A percentile compares a stretch with the other conserved stretches of the same genome.
Evolutionary conservation across 75 land plant genomes (phyloP).

Genomic region (Sequoiadendron giganteum): DNA sequence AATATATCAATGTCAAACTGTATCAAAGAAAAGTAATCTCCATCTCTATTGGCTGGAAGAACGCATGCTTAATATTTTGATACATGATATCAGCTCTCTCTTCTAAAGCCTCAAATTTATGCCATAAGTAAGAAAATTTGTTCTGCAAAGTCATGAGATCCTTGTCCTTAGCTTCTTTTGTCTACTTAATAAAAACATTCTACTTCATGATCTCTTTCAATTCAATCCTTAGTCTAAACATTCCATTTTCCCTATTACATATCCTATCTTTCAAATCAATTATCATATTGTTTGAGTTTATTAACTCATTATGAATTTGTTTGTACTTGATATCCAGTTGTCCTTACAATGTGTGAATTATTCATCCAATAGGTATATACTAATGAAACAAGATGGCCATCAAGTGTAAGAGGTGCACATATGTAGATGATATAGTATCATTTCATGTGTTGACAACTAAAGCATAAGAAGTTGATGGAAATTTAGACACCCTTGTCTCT

Average conservation of each 20-base stretch:
- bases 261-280: conserved; percentile 24
- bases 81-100: too few relatives aligned
- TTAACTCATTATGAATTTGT: conserved; percentile 12
- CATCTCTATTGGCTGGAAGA: too few relatives aligned
- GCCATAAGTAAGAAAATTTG: too few relatives aligned
- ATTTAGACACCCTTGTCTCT: too few relatives aligned
- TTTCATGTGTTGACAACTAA: too few relatives aligned
- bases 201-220: conserved; percentile 10
- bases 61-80: too few relatives aligned
- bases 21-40: too few relatives aligned
- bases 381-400: too few relatives aligned
- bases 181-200: not conserved
- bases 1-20: conserved; percentile 58
- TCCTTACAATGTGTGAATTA: not conserved
- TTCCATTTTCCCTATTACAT: conserved; percentile 9
- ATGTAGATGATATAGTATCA: too few relatives aligned
- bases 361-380: too few relatives aligned
- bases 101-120: not conserved
- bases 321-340: conserved; percentile 14
- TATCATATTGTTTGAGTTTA: conserved; percentile 12
- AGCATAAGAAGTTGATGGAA: too few relatives aligned
- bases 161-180: conserved; percentile 2
- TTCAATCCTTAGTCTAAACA: conserved; percentile 9
- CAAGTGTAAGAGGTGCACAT: too few relatives aligned
- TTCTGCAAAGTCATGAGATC: not conserved